Evolutionary conservation across 768 basidiomycete species (phyloP).

Genomic region (Boletus sensibilis): DNA sequence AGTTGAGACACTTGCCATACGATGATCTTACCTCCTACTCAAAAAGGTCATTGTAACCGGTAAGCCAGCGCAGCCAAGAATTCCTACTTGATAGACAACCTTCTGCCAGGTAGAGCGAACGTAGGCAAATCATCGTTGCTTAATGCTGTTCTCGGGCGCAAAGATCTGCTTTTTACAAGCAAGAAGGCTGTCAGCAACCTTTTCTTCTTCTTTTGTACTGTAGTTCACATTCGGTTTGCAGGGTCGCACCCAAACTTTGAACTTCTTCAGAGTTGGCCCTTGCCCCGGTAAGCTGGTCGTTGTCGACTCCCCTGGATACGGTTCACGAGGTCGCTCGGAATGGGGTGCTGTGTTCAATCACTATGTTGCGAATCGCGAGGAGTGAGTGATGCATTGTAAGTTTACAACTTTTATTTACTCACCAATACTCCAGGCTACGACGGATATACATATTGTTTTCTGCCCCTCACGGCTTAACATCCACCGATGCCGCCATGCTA

Average conservation of each 20-base stretch:
- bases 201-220: neutral
- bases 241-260: slow-evolving; percentile 72
- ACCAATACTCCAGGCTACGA: slow-evolving; percentile 46
- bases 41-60: slow-evolving; percentile 30
- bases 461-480: slow-evolving; percentile 59
- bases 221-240: slow-evolving; percentile 25
- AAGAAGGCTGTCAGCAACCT: slow-evolving; percentile 60
- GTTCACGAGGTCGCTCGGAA: slow-evolving; percentile 65
- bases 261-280: slow-evolving; percentile 70
- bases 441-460: slow-evolving; percentile 73
- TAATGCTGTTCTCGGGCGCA: slow-evolving; percentile 64
- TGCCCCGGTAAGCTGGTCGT: slow-evolving; percentile 54
- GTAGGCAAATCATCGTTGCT: slow-evolving; percentile 74
- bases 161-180: slow-evolving; percentile 57
- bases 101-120: slow-evolving; percentile 64
- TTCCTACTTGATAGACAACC: neutral
- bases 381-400: slow-evolving; percentile 43
- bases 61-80: slow-evolving; percentile 5
- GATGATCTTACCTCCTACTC: neutral
- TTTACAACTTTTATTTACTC: neutral
- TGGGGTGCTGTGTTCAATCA: slow-evolving; percentile 72
- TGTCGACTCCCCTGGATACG: slow-evolving; percentile 84
- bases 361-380: slow-evolving; percentile 57
- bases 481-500: slow-evolving; percentile 62
- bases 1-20: slow-evolving; percentile 7